Percentiles rank a stretch among this genome's conserved stretches.
Evolutionary conservation across 331 rosid genomes (phyloP).

Genomic region (Malus hybrid): DNA sequence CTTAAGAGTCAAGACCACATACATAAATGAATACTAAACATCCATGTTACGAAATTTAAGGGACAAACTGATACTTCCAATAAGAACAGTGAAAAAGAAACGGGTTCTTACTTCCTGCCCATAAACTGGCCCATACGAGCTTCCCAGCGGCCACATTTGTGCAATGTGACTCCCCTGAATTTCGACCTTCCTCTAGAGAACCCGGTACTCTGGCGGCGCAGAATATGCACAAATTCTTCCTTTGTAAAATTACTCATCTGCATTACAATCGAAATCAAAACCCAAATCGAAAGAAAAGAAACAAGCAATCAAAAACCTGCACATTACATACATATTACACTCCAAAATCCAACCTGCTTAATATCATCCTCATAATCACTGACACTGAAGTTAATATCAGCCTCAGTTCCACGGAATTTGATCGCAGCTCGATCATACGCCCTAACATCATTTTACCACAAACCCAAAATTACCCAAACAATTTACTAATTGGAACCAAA

Average conservation of each 20-base stretch:
- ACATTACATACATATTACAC: background rate
- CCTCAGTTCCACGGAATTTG: slow-evolving; percentile 80
- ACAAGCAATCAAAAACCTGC: background rate
- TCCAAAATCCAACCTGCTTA: slow-evolving; percentile 46
- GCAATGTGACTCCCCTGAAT: slow-evolving; percentile 88
- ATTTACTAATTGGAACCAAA: background rate
- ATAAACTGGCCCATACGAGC: slow-evolving; percentile 97
- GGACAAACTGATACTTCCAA: background rate
- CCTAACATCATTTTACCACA: slow-evolving; percentile 26
- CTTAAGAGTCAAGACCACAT: background rate
- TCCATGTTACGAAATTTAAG: background rate
- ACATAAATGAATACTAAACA: background rate
- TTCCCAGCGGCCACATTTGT: slow-evolving; percentile 98
- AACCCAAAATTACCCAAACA: background rate
- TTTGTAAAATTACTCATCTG: slow-evolving; percentile 76
- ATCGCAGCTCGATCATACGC: slow-evolving; percentile 96
- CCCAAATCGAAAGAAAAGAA: background rate
- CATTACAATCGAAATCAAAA: slow-evolving; percentile 9
- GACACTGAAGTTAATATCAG: slow-evolving; percentile 78
- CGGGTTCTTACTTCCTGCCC: slow-evolving; percentile 64
- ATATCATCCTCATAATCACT: slow-evolving; percentile 78
- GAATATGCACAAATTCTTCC: slow-evolving; percentile 87
- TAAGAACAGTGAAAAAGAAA: background rate
- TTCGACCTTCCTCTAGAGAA: slow-evolving; percentile 89
- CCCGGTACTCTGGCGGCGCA: slow-evolving; percentile 90